Conservation (phyloP, 2,329 filamentous ascomycete genomes). For the Fusarium sp. region DNA sequence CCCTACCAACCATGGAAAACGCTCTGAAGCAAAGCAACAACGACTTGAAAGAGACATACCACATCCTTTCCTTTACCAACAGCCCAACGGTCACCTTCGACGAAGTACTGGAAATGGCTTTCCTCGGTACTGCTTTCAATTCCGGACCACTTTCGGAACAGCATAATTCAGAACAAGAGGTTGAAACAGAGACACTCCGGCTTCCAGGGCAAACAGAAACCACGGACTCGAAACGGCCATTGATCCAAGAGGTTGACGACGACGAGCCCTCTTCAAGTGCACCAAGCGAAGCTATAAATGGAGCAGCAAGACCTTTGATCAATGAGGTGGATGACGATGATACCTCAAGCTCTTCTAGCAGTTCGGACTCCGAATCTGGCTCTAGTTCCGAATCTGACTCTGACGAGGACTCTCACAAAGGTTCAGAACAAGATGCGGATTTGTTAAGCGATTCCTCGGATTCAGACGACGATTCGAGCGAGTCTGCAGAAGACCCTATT, state of each 20-base stretch:
- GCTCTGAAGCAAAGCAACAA: conserved; percentile 52
- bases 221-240: conserved; percentile 38
- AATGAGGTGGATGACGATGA: conserved; percentile 28
- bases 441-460: conserved; percentile 50
- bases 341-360: conserved; percentile 34
- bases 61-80: conserved; percentile 50
- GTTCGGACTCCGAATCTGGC: conserved; percentile 48
- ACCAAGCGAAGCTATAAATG: neutral
- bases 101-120: conserved; percentile 50
- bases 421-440: conserved; percentile 47
- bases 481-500: neutral
- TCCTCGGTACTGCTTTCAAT: conserved; percentile 28
- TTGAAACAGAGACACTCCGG: conserved; percentile 17
- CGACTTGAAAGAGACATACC: conserved; percentile 56
- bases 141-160: conserved; percentile 1
- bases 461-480: conserved; percentile 21
- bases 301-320: conserved; percentile 1
- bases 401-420: conserved; percentile 54
- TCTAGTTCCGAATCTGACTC: conserved; percentile 50
- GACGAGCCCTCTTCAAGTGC: conserved; percentile 4
- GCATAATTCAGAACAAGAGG: conserved; percentile 11
- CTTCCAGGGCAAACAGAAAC: conserved; percentile 14
- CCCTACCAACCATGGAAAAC: conserved; percentile 52
- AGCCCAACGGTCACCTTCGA: conserved; percentile 52
- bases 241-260: conserved; percentile 49